Conservation (phyloP, 2,329 filamentous ascomycete genomes). For the Colletotrichum orbiculare region DNA sequence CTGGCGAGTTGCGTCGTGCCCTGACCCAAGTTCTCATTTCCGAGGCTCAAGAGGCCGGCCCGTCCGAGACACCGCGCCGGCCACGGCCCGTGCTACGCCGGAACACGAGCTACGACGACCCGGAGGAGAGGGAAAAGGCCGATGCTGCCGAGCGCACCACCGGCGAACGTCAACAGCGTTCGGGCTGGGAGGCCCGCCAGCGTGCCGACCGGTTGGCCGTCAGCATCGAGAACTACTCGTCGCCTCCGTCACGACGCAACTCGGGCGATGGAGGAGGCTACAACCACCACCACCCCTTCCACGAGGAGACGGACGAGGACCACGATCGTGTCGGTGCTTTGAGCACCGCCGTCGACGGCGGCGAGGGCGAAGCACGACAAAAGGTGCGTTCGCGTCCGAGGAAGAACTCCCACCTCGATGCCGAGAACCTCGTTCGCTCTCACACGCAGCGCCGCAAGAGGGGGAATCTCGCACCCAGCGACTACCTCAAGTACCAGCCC, state of each 20-base stretch:
- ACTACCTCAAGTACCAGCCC: slow-evolving; percentile 45
- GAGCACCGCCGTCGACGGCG: slow-evolving; percentile 19
- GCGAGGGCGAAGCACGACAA: slow-evolving; percentile 11
- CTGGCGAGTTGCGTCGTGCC: slow-evolving; percentile 50
- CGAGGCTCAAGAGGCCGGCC: slow-evolving; percentile 39
- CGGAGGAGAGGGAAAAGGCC: slow-evolving; percentile 52
- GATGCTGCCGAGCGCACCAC: slow-evolving; percentile 51
- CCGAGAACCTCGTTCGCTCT: slow-evolving; percentile 50
- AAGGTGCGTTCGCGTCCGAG: slow-evolving; percentile 27
- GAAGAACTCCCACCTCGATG: slow-evolving; percentile 37
- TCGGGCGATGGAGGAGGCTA: slow-evolving; percentile 15
- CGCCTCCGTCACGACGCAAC: slow-evolving; percentile 39
- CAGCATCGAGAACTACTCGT: slow-evolving; percentile 52
- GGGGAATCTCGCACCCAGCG: slow-evolving; percentile 28
- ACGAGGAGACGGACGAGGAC: slow-evolving; percentile 29
- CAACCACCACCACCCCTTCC: slow-evolving; percentile 17
- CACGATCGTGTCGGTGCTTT: slow-evolving; percentile 2
- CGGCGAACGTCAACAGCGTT: slow-evolving; percentile 51
- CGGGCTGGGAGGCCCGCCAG: slow-evolving; percentile 53
- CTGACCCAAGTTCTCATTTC: slow-evolving; percentile 52
- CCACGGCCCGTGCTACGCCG: slow-evolving; percentile 54
- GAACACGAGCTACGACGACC: slow-evolving; percentile 56
- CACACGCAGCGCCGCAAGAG: slow-evolving; percentile 45
- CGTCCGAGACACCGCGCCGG: slow-evolving; percentile 34
- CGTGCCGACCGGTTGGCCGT: slow-evolving; percentile 53